Evolutionary conservation across 129 eudicot genomes (phyloP).

Genomic region (Gnaphalium uliginosum): DNA sequence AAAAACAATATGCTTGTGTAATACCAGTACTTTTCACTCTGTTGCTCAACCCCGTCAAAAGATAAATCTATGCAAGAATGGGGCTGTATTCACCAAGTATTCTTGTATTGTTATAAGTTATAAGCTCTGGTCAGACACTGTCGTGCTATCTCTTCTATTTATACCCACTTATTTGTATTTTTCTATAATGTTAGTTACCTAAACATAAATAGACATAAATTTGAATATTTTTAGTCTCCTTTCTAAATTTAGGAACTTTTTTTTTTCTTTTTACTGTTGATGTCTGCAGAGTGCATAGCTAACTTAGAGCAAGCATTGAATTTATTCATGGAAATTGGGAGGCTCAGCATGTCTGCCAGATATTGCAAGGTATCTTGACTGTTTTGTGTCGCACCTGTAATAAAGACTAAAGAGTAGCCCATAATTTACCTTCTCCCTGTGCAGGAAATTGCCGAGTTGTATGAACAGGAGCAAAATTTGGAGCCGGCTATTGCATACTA

Average conservation of each 20-base stretch:
- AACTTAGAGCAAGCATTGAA: constrained; percentile 68
- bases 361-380: constrained; percentile 60
- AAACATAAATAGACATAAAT: neutral
- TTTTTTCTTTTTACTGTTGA: constrained; percentile 12
- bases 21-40: too few relatives aligned
- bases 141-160: too few relatives aligned
- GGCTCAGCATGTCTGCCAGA: constrained; percentile 76
- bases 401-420: neutral
- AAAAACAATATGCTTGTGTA: neutral
- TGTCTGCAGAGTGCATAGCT: constrained; percentile 60
- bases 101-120: too few relatives aligned
- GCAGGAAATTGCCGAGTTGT: constrained; percentile 86
- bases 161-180: neutral
- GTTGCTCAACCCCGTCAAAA: neutral
- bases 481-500: constrained; percentile 60
- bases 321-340: constrained; percentile 75
- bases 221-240: neutral
- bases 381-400: constrained; percentile 1
- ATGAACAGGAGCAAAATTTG: constrained; percentile 71
- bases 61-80: constrained; percentile 8
- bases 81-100: neutral
- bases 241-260: neutral
- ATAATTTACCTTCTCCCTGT: constrained; percentile 13
- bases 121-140: too few relatives aligned
- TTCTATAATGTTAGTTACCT: neutral